Conservation (phyloP, 2,329 filamentous ascomycete genomes). For the Shiraia sp. region DNA sequence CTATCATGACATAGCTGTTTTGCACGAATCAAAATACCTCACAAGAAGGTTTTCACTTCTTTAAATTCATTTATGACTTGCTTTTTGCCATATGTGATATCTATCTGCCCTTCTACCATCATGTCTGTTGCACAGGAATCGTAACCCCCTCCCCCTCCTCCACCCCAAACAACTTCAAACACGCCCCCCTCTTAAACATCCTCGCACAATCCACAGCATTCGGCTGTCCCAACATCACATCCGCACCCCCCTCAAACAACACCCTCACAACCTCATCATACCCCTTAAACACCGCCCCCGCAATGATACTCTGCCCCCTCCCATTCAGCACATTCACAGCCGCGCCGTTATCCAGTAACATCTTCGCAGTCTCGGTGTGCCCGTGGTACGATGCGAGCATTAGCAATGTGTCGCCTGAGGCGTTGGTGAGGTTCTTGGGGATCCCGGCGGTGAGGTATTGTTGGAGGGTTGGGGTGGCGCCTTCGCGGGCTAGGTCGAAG, state of each 20-base stretch:
- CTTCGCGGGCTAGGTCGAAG: constrained; percentile 68
- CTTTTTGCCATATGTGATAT: no score
- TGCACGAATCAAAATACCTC: constrained; percentile 25
- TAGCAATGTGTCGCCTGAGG: constrained; percentile 73
- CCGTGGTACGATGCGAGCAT: constrained; percentile 76
- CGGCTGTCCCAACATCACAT: constrained; percentile 48
- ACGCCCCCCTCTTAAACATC: constrained; percentile 51
- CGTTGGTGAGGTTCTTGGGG: constrained; percentile 71
- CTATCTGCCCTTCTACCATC: background rate
- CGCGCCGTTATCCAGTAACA: constrained; percentile 65
- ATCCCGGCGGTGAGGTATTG: constrained; percentile 68
- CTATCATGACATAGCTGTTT: constrained; percentile 35
- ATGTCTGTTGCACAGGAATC: constrained; percentile 1
- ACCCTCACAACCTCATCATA: constrained; percentile 66
- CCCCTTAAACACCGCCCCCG: constrained; percentile 74
- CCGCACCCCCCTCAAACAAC: constrained; percentile 49
- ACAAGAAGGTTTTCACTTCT: constrained; percentile 24
- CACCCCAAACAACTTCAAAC: constrained; percentile 34
- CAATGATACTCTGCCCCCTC: constrained; percentile 68
- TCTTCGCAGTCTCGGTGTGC: constrained; percentile 61
- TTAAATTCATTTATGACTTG: constrained; percentile 2
- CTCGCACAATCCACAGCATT: constrained; percentile 52
- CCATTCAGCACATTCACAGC: constrained; percentile 72
- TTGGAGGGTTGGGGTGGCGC: constrained; percentile 61
- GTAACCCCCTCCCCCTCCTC: constrained; percentile 18